Percentiles rank a stretch among this genome's conserved stretches.
Conservation (phyloP, 1,284 basidiomycete species). For the Austroboletus novae-zelandiae region DNA sequence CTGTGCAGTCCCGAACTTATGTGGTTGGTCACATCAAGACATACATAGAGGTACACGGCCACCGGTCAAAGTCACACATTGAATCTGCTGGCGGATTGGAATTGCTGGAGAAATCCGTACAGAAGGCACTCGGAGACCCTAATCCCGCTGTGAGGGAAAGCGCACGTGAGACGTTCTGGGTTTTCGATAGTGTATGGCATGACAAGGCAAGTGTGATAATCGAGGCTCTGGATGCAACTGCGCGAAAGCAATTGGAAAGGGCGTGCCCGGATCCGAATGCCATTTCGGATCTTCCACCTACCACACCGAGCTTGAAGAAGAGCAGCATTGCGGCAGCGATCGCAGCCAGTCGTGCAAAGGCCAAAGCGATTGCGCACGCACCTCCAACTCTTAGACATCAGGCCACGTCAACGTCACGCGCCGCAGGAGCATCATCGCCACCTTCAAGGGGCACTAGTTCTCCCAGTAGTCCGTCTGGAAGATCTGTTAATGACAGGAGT, state of each 20-base stretch:
- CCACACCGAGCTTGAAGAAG: slow-evolving; percentile 64
- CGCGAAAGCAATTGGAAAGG: slow-evolving; percentile 85
- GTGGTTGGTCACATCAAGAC: slow-evolving; percentile 66
- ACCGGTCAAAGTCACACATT: slow-evolving; percentile 59
- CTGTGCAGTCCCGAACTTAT: slow-evolving; percentile 73
- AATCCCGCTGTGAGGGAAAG: slow-evolving; percentile 80
- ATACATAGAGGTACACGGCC: slow-evolving; percentile 70
- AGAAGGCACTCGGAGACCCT: slow-evolving; percentile 72
- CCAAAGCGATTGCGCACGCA: slow-evolving; percentile 76
- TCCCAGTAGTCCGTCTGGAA: slow-evolving; percentile 35
- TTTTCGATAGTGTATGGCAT: slow-evolving; percentile 75
- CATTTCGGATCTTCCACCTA: slow-evolving; percentile 38
- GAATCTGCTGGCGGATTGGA: slow-evolving; percentile 69
- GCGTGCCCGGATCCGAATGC: slow-evolving; percentile 62
- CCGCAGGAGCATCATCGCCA: slow-evolving; percentile 42
- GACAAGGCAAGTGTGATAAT: slow-evolving; percentile 65
- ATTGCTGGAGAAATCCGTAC: slow-evolving; percentile 68
- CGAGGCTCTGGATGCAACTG: slow-evolving; percentile 64
- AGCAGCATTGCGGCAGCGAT: slow-evolving; percentile 78
- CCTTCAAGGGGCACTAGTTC: slow-evolving; percentile 46
- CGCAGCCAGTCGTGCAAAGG: slow-evolving; percentile 79
- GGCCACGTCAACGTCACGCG: slow-evolving; percentile 64
- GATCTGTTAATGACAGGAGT: slow-evolving; percentile 29
- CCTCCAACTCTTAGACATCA: slow-evolving; percentile 76
- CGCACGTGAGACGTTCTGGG: slow-evolving; percentile 79